Evolutionary conservation across 495 filamentous ascomycete species (phyloP).

Genomic region (Hypoxylon trugodes): DNA sequence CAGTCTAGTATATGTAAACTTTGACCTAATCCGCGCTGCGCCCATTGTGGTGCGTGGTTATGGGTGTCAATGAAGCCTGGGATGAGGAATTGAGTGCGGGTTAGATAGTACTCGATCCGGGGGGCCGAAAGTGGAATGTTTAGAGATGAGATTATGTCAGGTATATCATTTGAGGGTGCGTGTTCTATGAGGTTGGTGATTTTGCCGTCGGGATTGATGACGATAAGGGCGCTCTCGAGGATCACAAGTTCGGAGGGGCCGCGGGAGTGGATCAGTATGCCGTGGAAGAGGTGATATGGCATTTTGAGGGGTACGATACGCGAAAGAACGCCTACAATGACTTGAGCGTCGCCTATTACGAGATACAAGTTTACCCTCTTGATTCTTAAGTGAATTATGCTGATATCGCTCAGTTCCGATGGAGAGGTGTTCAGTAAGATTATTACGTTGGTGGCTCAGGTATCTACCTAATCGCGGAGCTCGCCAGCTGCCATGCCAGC

Average conservation of each 20-base stretch:
- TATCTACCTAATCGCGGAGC: no score
- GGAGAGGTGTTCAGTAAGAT: no score
- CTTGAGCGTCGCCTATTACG: no score
- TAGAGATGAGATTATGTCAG: constrained; percentile 2
- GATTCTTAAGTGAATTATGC: no score
- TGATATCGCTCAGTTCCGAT: no score
- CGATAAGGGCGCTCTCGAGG: constrained; percentile 56
- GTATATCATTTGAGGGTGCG: constrained; percentile 9
- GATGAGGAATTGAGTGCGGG: constrained; percentile 62
- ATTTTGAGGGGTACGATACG: no score
- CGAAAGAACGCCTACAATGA: no score
- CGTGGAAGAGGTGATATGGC: constrained; percentile 53
- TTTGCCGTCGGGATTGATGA: constrained; percentile 51
- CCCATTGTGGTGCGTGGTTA: constrained; percentile 72
- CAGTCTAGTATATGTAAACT: constrained; percentile 67
- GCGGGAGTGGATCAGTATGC: constrained; percentile 62
- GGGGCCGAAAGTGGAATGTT: constrained; percentile 17
- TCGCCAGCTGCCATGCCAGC: no score
- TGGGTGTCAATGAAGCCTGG: constrained; percentile 72
- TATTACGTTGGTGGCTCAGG: no score
- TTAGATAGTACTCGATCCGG: constrained; percentile 49
- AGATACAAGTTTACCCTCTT: no score
- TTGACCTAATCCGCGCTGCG: constrained; percentile 66
- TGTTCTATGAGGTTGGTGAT: constrained; percentile 49
- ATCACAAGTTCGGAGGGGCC: constrained; percentile 53